Percentiles rank a stretch among this genome's conserved stretches.
These are phyloP conservation scores for Scedosporium dehoogii DNA, from an alignment of 2,329 filamentous ascomycete genomes.

Conservation along the genomic window DNA sequence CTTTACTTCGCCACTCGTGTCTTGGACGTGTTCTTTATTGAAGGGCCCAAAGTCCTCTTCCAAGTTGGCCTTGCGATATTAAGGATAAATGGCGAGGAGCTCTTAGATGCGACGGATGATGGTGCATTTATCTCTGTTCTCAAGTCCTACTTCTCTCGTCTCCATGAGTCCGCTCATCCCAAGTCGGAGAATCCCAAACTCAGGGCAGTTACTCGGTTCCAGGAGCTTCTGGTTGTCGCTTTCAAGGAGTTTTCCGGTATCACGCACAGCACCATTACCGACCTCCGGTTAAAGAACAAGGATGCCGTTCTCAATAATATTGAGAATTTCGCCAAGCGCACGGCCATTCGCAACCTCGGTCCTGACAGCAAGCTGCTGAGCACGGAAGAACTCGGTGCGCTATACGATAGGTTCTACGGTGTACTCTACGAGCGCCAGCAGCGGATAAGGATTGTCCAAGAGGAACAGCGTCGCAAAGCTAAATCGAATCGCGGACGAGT, in stretches of 20 bases:
- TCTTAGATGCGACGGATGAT: constrained; percentile 87
- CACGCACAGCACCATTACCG: constrained; percentile 84
- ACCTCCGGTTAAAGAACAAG: constrained; percentile 85
- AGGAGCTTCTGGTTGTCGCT: constrained; percentile 97
- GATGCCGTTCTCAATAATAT: constrained; percentile 91
- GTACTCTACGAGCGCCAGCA: constrained; percentile 88
- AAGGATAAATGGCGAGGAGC: constrained; percentile 90
- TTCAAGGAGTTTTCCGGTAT: constrained; percentile 98
- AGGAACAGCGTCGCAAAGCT: constrained; percentile 58
- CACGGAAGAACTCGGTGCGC: constrained; percentile 72
- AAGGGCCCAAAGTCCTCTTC: constrained; percentile 94
- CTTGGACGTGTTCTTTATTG: constrained; percentile 94
- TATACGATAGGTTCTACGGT: constrained; percentile 92
- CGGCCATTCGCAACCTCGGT: constrained; percentile 88
- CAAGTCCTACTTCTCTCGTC: constrained; percentile 84
- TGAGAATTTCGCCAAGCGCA: constrained; percentile 93
- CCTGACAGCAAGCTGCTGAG: constrained; percentile 89
- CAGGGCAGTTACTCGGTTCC: constrained; percentile 86
- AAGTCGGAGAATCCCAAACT: constrained; percentile 93
- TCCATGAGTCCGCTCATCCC: constrained; percentile 93
- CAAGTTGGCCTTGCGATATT: constrained; percentile 96
- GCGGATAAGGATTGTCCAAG: constrained; percentile 64
- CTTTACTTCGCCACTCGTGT: constrained; percentile 95
- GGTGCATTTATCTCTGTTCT: constrained; percentile 94
- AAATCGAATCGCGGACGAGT: constrained; percentile 48